Evolutionary conservation across 495 filamentous ascomycete genomes (phyloP), one percentile per base, ranked within the genome.

Genomic region (Neohortaea acidophila): DNA sequence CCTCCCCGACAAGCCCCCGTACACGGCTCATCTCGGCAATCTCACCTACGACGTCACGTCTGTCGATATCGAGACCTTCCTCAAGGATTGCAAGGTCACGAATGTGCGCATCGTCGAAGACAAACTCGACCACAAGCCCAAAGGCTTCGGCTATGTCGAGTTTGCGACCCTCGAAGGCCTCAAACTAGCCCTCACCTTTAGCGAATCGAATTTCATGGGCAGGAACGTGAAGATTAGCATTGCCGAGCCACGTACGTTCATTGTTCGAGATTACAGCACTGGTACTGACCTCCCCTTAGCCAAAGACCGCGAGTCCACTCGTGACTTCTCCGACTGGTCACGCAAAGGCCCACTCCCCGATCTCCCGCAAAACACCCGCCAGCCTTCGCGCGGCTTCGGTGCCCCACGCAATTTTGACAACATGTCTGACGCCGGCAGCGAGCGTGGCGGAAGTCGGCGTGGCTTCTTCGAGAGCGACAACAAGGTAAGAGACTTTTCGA

Each of bases 101-200:
- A 94, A 74, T 52, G 84, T 97, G 38, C 80, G 89, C 49, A 84
- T 97, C 46, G 89, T 96, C 43, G 86, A 93, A 61, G 89, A 97
- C 60, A 87, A 84, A 55, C 64, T 91, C 58, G 81, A 84, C 48
- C 72, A 76, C 46, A 80, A 81, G 51, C 89, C 89, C 32, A 97
- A 97, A 68, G 89, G 89, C 27, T 97, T 97, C 53, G 89, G 85
- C 29, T 97, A 97, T 60, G 85, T 91, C 34, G 91, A 96, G 54
- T 97, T 94, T 53, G 76, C 67, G 40, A 79, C 77, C 27, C 66
- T 86, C 13, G 85, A 93, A 38, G 89, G 91, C 29, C 64, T 97
- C 51, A 85, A 94, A 66, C 79, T 82, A 49, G 91, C 91, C 20
- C 65, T 97, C 36, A 81, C 82, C 27, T 69, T 85, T 39, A 81